Evolutionary conservation across 2,329 filamentous ascomycete genomes (phyloP).

Genomic region (Aspergillus texensis): DNA sequence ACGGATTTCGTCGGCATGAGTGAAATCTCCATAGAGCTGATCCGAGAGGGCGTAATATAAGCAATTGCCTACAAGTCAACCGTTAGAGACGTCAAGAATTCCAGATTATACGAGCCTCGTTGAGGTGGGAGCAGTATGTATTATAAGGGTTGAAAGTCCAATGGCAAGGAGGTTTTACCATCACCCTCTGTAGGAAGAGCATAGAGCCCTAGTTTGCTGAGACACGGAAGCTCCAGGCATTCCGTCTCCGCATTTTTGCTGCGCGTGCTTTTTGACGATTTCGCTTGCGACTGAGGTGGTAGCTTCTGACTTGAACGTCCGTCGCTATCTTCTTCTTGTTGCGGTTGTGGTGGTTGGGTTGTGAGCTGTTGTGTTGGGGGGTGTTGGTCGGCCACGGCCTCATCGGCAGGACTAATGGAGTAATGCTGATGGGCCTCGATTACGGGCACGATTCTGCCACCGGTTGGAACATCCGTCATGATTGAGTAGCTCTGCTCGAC

Average conservation of each 20-base stretch:
- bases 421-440: constrained; percentile 32
- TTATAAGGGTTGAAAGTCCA: constrained; percentile 8
- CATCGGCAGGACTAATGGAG: constrained; percentile 21
- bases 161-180: constrained; percentile 51
- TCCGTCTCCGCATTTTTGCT: constrained; percentile 25
- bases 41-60: constrained; percentile 70
- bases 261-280: constrained; percentile 14
- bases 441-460: constrained; percentile 48
- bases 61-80: constrained; percentile 61
- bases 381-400: constrained; percentile 16
- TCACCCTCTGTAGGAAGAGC: constrained; percentile 62
- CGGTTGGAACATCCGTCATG: constrained; percentile 43
- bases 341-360: constrained; percentile 20
- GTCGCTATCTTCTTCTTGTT: background rate
- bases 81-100: constrained; percentile 23
- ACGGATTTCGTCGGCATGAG: constrained; percentile 61
- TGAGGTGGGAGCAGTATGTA: constrained; percentile 8
- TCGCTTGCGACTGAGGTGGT: constrained; percentile 4
- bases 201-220: constrained; percentile 61
- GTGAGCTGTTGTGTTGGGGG: constrained; percentile 13
- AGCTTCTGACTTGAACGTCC: background rate
- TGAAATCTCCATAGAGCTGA: constrained; percentile 65
- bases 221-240: constrained; percentile 44
- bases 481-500: constrained; percentile 35
- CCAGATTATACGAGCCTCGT: background rate